Base-by-base conservation (phyloP, 2,329 filamentous ascomycete species). In the Exophiala aquamarina region DNA sequence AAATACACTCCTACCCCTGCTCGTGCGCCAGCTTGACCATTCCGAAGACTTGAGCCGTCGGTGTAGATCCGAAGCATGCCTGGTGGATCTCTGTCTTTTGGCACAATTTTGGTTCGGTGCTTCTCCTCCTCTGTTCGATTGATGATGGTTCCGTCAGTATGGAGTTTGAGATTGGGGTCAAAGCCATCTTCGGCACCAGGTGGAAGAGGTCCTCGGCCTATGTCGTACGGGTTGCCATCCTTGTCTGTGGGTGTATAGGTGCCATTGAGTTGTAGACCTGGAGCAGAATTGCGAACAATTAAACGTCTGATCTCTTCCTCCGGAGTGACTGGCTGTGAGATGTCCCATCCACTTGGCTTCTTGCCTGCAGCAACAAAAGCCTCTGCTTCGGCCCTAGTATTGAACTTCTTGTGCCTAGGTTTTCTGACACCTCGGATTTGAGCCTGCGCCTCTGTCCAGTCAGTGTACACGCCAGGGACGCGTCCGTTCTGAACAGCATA, bases 401-500 rank as follows among this genome's bases (percentile, higher is more conserved):
- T 66, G 56, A 90, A 91, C 52, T 79, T 85, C 66, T 84, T 87
- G 65, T 86, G 80, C 49, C 77, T 80, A 3, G 80, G 79, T 4
- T 82, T 83, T 58, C 84, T 84, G 62, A 83, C 84, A 2, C 86
- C 88, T 23, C 75, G 81, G 52, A 93, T 88, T 55, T 92, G 86
- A 54, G 82, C 74, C 51, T 85, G 76, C 9, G 86, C 88, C 33
- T 83, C 79, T 10, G 77, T 67, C 89, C 90, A 85, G 44, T 78
- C 76, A 3, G 75, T 78, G 62, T 85, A 85, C 14, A 85, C 79
- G 2, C 81, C 81, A 0, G 82, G 80, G 7, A 72, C 68, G 19
- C 74, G 72, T 14, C 82, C 82, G 37, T 70, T 70, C 54, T 77
- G 79, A 2, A 85, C 78, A 7, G 73, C 82, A 54, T 85, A 85